phyloP scores from a whole-genome alignment of 192 early-diverging fungal genomes.

The Coemansia sp. region DNA sequence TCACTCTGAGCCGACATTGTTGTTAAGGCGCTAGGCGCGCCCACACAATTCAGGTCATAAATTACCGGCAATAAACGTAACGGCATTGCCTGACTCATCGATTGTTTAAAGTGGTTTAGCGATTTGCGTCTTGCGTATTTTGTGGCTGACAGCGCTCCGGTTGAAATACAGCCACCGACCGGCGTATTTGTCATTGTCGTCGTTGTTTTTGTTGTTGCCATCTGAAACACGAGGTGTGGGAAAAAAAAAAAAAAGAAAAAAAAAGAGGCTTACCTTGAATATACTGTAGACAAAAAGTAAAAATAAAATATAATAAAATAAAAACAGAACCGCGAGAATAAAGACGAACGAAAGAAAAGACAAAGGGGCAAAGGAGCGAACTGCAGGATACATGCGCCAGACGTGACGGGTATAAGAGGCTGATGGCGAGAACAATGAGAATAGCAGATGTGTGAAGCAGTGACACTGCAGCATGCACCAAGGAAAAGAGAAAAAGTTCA shows the following conservation, averaged over 20 bases:
- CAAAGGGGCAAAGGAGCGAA: background rate
- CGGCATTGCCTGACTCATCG: background rate
- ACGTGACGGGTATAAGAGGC: background rate
- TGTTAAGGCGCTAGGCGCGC: background rate
- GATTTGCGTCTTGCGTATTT: background rate
- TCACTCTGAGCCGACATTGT: background rate
- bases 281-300: background rate
- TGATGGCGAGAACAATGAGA: background rate
- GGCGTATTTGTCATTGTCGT: conserved; percentile 6
- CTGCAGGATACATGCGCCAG: background rate
- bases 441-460: background rate
- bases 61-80: conserved; percentile 3
- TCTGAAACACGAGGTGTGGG: background rate
- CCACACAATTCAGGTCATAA: background rate
- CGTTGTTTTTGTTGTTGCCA: conserved; percentile 1
- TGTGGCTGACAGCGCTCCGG: conserved; percentile 4
- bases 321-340: background rate
- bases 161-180: conserved; percentile 1
- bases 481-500: background rate
- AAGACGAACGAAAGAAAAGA: background rate
- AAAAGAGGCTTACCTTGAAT: conserved; percentile 1
- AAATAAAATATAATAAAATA: background rate
- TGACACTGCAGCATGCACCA: background rate
- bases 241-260: background rate
- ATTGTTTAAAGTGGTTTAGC: background rate